These are phyloP conservation scores for Phytopythium mirpurense DNA, from an alignment of 352 stramenopile genomes.

Conservation along the genomic window DNA sequence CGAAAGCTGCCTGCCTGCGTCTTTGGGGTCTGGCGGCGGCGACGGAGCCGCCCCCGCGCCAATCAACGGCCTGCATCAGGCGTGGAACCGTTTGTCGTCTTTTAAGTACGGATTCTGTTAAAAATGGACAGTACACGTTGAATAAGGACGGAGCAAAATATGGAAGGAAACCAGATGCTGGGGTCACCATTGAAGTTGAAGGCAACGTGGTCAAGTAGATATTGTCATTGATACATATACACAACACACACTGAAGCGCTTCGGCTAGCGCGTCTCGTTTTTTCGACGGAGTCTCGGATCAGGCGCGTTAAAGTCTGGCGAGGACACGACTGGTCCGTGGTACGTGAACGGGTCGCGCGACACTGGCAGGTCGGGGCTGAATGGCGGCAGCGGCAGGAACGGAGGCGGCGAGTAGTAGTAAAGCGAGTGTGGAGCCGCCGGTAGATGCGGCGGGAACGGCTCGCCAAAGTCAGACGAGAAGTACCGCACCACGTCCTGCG, in stretches of 20 bases:
- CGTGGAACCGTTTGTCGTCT: not conserved
- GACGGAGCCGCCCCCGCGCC: not conserved
- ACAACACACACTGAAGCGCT: too few relatives aligned
- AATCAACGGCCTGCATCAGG: not conserved
- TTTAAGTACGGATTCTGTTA: not conserved
- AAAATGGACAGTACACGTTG: too few relatives aligned
- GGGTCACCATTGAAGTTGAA: too few relatives aligned
- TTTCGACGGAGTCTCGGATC: not conserved
- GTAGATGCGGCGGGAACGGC: conserved; percentile 16
- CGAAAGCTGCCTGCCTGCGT: not conserved
- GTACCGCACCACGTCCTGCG: conserved; percentile 69
- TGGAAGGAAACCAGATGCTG: too few relatives aligned
- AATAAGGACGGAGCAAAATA: not conserved
- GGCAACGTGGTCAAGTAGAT: too few relatives aligned
- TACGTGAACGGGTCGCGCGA: conserved; percentile 1
- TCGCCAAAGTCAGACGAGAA: conserved; percentile 37
- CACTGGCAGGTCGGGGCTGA: not conserved
- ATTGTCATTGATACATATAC: too few relatives aligned
- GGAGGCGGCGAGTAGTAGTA: conserved; percentile 35
- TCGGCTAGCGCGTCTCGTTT: not conserved
- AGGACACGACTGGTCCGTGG: conserved; percentile 20
- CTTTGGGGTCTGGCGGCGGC: not conserved
- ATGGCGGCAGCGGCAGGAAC: conserved; percentile 11
- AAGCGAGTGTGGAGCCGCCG: conserved; percentile 20
- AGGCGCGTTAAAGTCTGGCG: conserved; percentile 18